Conservation (phyloP, 768 basidiomycete species). For the Tulasnella sp. region DNA sequence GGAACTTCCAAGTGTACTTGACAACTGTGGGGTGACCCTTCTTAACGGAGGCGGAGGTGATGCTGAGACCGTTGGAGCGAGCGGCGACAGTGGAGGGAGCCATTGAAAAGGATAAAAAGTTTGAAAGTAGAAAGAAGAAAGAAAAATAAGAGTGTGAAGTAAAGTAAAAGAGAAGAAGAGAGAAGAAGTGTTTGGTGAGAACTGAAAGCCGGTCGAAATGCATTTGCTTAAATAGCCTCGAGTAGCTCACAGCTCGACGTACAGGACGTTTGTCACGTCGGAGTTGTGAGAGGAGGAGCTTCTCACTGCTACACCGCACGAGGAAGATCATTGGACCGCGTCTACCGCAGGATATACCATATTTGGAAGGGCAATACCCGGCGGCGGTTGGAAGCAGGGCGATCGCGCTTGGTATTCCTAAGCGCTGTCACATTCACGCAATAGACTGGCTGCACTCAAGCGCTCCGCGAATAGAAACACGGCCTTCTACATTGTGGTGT, state of each 20-base stretch:
- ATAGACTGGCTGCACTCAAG: no score
- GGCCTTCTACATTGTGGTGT: no score
- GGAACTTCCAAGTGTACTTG: background rate
- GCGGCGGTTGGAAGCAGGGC: no score
- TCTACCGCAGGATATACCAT: no score
- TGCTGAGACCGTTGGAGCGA: background rate
- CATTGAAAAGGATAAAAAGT: background rate
- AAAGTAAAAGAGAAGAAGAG: background rate
- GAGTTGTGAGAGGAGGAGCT: no score
- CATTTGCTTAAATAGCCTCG: background rate
- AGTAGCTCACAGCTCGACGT: background rate
- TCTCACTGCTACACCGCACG: no score
- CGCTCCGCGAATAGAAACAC: no score
- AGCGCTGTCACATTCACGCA: no score
- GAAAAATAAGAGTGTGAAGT: background rate
- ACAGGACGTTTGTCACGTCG: no score
- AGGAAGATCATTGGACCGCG: no score
- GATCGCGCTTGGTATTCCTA: no score
- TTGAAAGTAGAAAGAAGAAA: background rate
- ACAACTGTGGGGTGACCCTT: background rate
- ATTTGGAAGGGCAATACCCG: no score
- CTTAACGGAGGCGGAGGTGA: background rate
- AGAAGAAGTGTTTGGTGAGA: background rate
- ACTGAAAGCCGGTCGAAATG: background rate
- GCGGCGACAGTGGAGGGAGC: background rate